phyloP scores from a whole-genome alignment of 768 basidiomycete species.

The Lactifluus volemus region DNA sequence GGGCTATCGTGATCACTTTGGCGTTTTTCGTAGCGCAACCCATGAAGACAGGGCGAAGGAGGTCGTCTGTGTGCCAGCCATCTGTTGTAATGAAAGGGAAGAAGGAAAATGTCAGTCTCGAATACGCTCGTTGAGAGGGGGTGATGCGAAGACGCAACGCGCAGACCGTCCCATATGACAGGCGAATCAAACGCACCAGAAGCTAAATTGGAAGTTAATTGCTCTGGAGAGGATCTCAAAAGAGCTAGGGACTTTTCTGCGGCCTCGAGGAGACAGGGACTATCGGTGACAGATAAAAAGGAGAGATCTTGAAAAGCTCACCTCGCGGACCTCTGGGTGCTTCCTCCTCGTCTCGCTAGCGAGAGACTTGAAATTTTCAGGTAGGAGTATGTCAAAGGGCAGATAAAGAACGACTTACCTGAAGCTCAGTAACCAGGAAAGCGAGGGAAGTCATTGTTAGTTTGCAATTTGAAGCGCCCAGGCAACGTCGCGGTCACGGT shows the following conservation, averaged over 20 bases:
- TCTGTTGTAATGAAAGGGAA: constrained; percentile 32
- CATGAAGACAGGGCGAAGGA: constrained; percentile 86
- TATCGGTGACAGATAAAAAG: neutral
- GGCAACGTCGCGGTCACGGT: no score
- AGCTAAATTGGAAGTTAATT: constrained; percentile 61
- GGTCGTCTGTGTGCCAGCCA: constrained; percentile 69
- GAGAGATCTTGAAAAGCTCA: constrained; percentile 27
- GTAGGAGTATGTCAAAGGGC: neutral
- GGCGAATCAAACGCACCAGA: constrained; percentile 39
- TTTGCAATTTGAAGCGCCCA: no score
- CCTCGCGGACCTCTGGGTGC: constrained; percentile 91
- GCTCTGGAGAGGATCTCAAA: constrained; percentile 73
- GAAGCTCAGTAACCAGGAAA: constrained; percentile 66
- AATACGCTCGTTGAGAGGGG: neutral
- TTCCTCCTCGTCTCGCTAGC: constrained; percentile 83
- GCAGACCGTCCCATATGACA: neutral
- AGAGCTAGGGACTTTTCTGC: constrained; percentile 83
- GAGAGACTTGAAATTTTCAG: constrained; percentile 47
- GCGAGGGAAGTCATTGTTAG: constrained; percentile 54
- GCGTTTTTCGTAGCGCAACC: constrained; percentile 89
- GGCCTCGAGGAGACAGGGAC: constrained; percentile 37
- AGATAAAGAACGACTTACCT: constrained; percentile 32
- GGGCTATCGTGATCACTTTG: constrained; percentile 88
- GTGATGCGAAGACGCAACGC: constrained; percentile 22
- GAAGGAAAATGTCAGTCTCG: neutral